These are phyloP conservation scores for Aspergillus diversus DNA, from an alignment of 495 filamentous ascomycete genomes.

Conservation along the genomic window DNA sequence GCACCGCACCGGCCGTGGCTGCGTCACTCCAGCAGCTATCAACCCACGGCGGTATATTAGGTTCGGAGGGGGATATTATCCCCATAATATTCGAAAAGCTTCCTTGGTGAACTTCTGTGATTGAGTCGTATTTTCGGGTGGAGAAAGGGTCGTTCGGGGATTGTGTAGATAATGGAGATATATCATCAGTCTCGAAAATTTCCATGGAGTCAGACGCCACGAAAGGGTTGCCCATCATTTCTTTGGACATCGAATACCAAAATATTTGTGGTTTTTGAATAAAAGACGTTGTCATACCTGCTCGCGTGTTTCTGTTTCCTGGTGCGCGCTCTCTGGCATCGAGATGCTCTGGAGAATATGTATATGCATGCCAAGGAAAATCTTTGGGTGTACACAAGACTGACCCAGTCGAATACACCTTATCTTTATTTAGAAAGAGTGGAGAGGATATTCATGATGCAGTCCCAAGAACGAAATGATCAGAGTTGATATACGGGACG, in stretches of 20 bases:
- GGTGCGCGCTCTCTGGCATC: background rate
- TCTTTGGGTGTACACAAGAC: background rate
- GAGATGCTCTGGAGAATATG: background rate
- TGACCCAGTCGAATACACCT: background rate
- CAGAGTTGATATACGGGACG: background rate
- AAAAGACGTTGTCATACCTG: background rate
- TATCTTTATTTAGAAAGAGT: background rate
- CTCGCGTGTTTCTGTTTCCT: background rate
- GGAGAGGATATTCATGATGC: background rate
- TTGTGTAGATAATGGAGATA: slow-evolving; percentile 1
- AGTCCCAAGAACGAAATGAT: background rate
- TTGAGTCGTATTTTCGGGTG: background rate
- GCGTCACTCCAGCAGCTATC: slow-evolving; percentile 22
- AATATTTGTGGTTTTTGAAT: background rate
- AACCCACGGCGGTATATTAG: background rate
- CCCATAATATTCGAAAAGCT: background rate
- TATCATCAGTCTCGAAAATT: background rate
- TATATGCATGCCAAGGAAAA: background rate
- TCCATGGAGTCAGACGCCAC: background rate
- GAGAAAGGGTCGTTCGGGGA: background rate
- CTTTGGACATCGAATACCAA: background rate
- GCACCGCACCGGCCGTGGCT: slow-evolving; percentile 21
- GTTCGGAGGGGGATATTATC: background rate
- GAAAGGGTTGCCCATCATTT: background rate
- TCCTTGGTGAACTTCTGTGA: background rate